Percentiles rank a stretch among this genome's conserved stretches.
phyloP scores from a whole-genome alignment of 2,329 filamentous ascomycete species.

The Aspergillus jensenii region DNA sequence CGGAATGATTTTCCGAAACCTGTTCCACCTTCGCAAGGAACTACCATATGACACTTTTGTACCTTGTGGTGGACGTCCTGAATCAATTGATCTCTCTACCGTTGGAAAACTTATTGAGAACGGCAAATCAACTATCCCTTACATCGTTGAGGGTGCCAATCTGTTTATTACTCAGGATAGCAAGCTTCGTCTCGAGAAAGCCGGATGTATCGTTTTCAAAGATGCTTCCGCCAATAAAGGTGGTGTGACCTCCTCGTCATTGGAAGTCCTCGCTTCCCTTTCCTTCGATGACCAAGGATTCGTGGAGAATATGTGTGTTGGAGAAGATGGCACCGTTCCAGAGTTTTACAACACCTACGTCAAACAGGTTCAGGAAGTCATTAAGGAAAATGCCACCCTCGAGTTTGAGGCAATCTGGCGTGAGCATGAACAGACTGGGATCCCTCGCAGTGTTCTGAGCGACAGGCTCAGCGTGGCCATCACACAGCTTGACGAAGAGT shows the following conservation, averaged over 20 bases:
- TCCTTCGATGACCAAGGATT: constrained; percentile 92
- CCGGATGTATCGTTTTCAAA: constrained; percentile 95
- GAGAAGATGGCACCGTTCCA: constrained; percentile 73
- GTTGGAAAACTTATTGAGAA: constrained; percentile 86
- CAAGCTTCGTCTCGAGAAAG: constrained; percentile 89
- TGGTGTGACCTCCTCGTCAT: constrained; percentile 93
- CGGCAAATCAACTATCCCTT: constrained; percentile 83
- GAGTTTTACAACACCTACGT: constrained; percentile 94
- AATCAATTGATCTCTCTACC: constrained; percentile 90
- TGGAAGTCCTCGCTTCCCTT: constrained; percentile 91
- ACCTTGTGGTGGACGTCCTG: constrained; percentile 91
- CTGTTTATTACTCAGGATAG: constrained; percentile 98
- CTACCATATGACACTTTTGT: constrained; percentile 85
- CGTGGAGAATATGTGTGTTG: constrained; percentile 88
- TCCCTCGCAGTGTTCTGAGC: constrained; percentile 79
- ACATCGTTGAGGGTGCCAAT: constrained; percentile 97
- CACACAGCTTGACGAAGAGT: constrained; percentile 93
- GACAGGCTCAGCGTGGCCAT: constrained; percentile 90
- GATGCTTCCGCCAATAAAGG: constrained; percentile 99
- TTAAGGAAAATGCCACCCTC: constrained; percentile 84
- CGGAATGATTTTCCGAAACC: constrained; percentile 95
- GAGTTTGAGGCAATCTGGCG: constrained; percentile 99
- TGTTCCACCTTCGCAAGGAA: constrained; percentile 82
- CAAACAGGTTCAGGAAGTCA: constrained; percentile 83
- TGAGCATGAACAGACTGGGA: constrained; percentile 79